Evolutionary conservation across 345 rosid species (phyloP), one percentile per base, ranked within the genome.

Genomic region (Heritiera littoralis): DNA sequence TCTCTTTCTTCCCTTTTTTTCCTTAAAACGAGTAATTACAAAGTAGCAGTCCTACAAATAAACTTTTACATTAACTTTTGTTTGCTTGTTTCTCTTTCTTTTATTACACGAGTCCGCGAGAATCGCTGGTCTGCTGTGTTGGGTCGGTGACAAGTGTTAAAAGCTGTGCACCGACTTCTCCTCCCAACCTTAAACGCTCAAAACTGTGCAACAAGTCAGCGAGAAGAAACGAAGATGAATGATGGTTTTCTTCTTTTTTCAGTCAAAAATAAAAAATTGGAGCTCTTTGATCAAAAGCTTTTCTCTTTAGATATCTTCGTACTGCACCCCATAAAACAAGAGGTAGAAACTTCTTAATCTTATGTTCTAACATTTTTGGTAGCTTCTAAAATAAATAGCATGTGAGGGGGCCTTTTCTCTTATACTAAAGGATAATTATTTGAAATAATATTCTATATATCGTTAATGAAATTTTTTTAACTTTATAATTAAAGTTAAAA

Each of bases 121-220:
- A 60, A 51, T 72, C 80, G 84, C 79, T 81, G 73, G 60, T 70
- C 30, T 55, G 80, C 43, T 78, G 76, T 35, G 23, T 71, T 68
- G 58, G 61, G 71, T 54, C 46, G 56, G 54, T 82, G 86, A 83
- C 90, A 83, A 40, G 82, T 81, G 86, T 81, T 83, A 28, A 55
- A 64, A 54, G 81, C 84, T 79, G 67, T 55, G 54, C 76, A 77
- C 77, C 86, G 85, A 85, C 81, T 75, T 81, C 82, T 75, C 78
- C 87, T 83, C 89, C 72, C 80, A 35, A 65, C 86, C 87, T 84
- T 65, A 40, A 70, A 76, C 71, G 63, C 61, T 35, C 60, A 32
- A 65, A 56, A 58, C 54, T 58, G 38, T 20, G 38, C 75, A 45
- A 55, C 9, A 28, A 72, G 41, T 13, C 75, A 70, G 49, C 38